A percentile compares a stretch with the other conserved stretches of the same genome.
Conservation (phyloP, 257 asterid species). For the Nemophila menziesii region DNA sequence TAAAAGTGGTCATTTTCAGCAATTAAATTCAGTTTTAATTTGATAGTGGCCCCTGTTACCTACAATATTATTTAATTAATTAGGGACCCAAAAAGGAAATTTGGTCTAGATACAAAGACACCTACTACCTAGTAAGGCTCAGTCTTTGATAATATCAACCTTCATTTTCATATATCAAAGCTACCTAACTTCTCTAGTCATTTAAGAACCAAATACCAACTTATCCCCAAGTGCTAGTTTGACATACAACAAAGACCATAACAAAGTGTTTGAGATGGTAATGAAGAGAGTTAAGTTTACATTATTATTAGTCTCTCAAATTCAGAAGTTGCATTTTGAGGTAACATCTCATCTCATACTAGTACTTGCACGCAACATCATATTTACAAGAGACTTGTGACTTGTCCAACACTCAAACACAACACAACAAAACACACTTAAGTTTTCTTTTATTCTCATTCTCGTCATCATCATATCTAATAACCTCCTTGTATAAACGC, state of each 20-base stretch:
- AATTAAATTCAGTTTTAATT: too few relatives aligned
- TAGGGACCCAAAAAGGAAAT: too few relatives aligned
- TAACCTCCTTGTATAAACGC: conserved; percentile 88
- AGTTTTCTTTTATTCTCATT: conserved; percentile 3
- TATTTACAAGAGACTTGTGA: conserved; percentile 31
- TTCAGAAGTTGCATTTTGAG: conserved; percentile 14
- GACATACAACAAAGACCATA: neutral
- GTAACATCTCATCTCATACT: conserved; percentile 20
- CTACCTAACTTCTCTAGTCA: neutral
- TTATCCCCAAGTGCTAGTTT: neutral
- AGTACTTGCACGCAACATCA: conserved; percentile 15
- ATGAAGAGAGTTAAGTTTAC: conserved; percentile 5
- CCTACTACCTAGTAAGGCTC: too few relatives aligned
- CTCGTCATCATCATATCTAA: conserved; percentile 33
- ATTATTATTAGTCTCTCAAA: conserved; percentile 9
- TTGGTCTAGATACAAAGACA: too few relatives aligned
- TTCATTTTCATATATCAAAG: too few relatives aligned
- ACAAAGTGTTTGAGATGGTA: conserved; percentile 1
- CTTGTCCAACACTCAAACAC: conserved; percentile 5
- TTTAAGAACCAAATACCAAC: neutral
- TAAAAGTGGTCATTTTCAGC: too few relatives aligned
- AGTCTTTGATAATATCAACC: too few relatives aligned
- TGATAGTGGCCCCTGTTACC: too few relatives aligned
- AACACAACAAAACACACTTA: neutral
- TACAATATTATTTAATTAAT: too few relatives aligned